phyloP scores from a whole-genome alignment of 2,329 filamentous ascomycete genomes.

The Exophiala viscosa region DNA sequence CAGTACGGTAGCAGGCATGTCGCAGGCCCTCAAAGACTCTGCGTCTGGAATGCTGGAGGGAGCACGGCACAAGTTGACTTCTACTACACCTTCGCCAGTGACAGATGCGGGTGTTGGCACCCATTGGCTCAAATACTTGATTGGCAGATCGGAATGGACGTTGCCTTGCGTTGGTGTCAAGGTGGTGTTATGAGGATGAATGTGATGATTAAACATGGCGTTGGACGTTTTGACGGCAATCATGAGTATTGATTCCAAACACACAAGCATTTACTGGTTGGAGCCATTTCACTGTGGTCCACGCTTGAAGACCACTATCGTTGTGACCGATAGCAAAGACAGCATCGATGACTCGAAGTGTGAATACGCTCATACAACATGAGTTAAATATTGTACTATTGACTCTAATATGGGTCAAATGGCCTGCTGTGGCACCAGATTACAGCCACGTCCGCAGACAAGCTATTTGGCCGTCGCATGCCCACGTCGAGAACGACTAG shows the following conservation, averaged over 20 bases:
- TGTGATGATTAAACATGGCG: too few species aligned
- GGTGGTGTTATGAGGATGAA: conserved; percentile 17
- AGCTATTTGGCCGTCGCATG: neutral
- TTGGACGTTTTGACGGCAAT: neutral
- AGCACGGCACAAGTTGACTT: conserved; percentile 44
- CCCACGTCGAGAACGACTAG: conserved; percentile 6
- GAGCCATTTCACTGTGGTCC: too few species aligned
- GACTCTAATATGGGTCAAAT: conserved; percentile 21
- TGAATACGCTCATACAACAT: too few species aligned
- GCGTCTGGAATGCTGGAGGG: conserved; percentile 50
- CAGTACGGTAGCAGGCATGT: conserved; percentile 65
- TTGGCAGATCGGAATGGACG: conserved; percentile 82
- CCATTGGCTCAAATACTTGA: conserved; percentile 78
- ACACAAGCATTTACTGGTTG: too few species aligned
- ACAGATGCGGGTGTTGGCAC: conserved; percentile 69
- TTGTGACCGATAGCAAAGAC: too few species aligned
- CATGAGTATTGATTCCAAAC: too few species aligned
- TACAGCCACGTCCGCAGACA: conserved; percentile 6
- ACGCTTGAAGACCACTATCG: too few species aligned
- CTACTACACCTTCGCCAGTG: conserved; percentile 33
- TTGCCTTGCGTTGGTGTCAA: conserved; percentile 88
- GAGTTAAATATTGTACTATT: conserved; percentile 9
- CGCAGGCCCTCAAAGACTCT: conserved; percentile 53
- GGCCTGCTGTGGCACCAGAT: conserved; percentile 9
- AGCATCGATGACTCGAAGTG: too few species aligned